Evolutionary conservation across 805 yeast species (phyloP).

Genomic region (Metschnikowia lochheadii): DNA sequence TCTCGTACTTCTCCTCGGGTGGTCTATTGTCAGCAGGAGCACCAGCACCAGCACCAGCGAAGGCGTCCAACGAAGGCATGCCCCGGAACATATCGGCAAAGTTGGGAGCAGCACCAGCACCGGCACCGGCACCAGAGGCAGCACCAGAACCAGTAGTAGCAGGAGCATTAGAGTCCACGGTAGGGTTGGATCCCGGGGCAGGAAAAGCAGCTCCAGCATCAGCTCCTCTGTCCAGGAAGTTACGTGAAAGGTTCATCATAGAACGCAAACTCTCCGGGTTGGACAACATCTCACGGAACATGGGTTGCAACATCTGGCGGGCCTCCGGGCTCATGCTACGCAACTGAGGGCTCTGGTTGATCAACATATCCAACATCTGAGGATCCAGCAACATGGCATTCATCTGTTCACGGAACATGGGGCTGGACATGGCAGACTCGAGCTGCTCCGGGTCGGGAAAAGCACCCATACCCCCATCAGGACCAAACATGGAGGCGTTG

Average conservation of each 20-base stretch:
- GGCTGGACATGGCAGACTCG: constrained; percentile 71
- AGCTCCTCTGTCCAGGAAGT: constrained; percentile 33
- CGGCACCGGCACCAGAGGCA: background rate
- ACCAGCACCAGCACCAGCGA: constrained; percentile 30
- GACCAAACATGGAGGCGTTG: constrained; percentile 82
- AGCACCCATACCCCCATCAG: constrained; percentile 84
- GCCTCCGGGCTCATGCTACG: constrained; percentile 87
- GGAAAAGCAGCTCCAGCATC: constrained; percentile 27
- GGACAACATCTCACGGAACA: constrained; percentile 61
- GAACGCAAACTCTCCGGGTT: constrained; percentile 85
- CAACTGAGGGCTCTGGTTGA: constrained; percentile 78
- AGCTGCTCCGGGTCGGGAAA: constrained; percentile 76
- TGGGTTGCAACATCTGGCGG: constrained; percentile 79
- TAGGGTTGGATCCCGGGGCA: constrained; percentile 39
- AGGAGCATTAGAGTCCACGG: constrained; percentile 19
- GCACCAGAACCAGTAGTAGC: constrained; percentile 3
- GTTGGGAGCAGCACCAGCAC: constrained; percentile 22
- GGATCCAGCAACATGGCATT: constrained; percentile 81
- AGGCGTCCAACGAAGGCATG: constrained; percentile 47
- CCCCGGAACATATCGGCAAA: constrained; percentile 38
- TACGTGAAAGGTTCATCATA: constrained; percentile 70
- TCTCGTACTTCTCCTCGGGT: constrained; percentile 43
- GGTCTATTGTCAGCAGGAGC: constrained; percentile 39
- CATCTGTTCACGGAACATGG: constrained; percentile 78
- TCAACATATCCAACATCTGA: constrained; percentile 78